A percentile compares a stretch with the other conserved stretches of the same genome.
Conservation (phyloP, 805 yeast species). For the Schizosaccharomyces octosporus region DNA sequence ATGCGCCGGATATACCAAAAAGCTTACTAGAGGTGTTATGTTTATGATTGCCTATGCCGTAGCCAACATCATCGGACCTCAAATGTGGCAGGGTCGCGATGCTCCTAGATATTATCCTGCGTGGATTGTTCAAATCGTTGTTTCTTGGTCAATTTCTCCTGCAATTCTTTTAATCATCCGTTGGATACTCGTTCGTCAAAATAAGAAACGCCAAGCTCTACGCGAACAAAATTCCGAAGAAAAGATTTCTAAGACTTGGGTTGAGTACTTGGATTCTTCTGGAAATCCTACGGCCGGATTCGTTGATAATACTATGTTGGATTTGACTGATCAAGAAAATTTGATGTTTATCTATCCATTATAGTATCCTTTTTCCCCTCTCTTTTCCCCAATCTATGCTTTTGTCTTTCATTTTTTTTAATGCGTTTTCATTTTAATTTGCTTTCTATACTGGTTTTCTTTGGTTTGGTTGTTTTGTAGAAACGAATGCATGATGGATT, state of each 20-base stretch:
- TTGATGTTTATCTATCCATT: slow-evolving; percentile 27
- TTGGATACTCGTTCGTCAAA: slow-evolving; percentile 22
- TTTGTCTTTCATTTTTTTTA: background rate
- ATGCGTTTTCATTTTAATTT: background rate
- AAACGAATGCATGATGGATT: too few species aligned
- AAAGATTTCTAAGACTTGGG: background rate
- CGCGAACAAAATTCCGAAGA: background rate
- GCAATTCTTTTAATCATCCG: slow-evolving; percentile 17
- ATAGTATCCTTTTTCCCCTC: slow-evolving; percentile 4
- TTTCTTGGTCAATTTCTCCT: slow-evolving; percentile 15
- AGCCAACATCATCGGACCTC: slow-evolving; percentile 31
- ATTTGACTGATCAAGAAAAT: slow-evolving; percentile 30
- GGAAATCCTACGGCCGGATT: slow-evolving; percentile 8
- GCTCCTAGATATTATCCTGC: slow-evolving; percentile 23
- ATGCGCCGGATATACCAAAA: slow-evolving; percentile 30
- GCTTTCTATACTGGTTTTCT: too few species aligned
- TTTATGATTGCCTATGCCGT: slow-evolving; percentile 24
- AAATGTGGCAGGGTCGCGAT: slow-evolving; percentile 20
- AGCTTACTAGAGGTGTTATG: slow-evolving; percentile 21
- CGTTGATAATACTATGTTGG: slow-evolving; percentile 23
- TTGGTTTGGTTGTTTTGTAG: too few species aligned
- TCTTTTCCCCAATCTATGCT: background rate
- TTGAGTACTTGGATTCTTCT: background rate
- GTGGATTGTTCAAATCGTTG: slow-evolving; percentile 25
- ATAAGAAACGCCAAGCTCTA: slow-evolving; percentile 16